Conservation (phyloP, 371 early-diverging fungal genomes). For the Amoeboaphelidium occidentale region DNA sequence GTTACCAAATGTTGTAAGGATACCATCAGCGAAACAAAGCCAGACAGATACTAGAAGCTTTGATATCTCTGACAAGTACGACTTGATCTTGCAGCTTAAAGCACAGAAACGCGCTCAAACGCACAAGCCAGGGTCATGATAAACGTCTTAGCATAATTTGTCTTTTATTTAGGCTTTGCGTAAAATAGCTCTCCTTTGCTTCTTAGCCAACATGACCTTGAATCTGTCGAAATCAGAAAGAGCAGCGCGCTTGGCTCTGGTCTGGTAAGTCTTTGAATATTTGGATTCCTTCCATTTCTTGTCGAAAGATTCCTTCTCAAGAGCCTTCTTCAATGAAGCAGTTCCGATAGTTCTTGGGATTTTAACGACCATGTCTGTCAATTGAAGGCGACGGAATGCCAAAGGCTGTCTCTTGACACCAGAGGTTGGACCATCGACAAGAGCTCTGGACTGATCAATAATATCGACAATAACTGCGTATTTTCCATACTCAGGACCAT, state of each 20-base stretch:
- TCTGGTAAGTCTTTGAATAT: slow-evolving; percentile 72
- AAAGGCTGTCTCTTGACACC: slow-evolving; percentile 67
- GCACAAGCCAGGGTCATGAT: not conserved
- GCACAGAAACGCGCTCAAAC: not conserved
- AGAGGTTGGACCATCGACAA: slow-evolving; percentile 77
- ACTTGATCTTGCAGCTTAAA: not conserved
- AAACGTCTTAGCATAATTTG: not conserved
- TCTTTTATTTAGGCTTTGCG: not conserved
- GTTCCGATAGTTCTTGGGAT: slow-evolving; percentile 66
- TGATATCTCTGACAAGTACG: not conserved
- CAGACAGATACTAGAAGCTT: not conserved
- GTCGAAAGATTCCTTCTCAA: slow-evolving; percentile 54
- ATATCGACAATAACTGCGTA: slow-evolving; percentile 94
- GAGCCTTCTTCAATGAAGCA: slow-evolving; percentile 41
- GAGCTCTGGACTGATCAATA: slow-evolving; percentile 88
- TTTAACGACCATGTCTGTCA: slow-evolving; percentile 60
- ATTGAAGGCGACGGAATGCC: slow-evolving; percentile 56
- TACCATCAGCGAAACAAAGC: not conserved
- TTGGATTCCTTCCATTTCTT: slow-evolving; percentile 57
- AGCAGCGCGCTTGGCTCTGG: slow-evolving; percentile 42
- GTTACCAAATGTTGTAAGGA: not conserved
- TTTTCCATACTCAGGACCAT: slow-evolving; percentile 80
- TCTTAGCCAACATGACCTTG: slow-evolving; percentile 66
- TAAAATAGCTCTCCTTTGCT: slow-evolving; percentile 20
- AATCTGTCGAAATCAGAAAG: slow-evolving; percentile 89